phyloP scores from a whole-genome alignment of 78 protist species.

The Chrysochromulina parva region DNA sequence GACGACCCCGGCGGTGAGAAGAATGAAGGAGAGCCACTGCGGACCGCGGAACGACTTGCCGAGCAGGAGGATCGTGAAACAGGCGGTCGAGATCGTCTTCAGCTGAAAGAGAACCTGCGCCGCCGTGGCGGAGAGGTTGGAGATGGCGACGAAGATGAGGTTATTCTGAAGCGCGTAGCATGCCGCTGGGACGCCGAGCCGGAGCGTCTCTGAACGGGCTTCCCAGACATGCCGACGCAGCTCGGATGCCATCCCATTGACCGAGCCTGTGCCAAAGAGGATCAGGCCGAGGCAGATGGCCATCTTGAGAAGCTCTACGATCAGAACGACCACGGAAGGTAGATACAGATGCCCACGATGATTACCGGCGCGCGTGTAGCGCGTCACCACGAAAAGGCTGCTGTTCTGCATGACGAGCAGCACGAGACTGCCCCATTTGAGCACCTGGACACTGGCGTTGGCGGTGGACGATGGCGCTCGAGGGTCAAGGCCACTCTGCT shows the following conservation, averaged over 20 bases:
- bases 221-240: not conserved
- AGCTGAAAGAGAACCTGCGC: constrained; percentile 21
- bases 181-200: constrained; percentile 9
- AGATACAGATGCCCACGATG: not conserved
- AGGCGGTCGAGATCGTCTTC: constrained; percentile 23
- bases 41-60: not conserved
- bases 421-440: not conserved
- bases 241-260: not conserved
- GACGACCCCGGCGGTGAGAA: not conserved
- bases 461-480: too few relatives aligned
- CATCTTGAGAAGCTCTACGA: not conserved
- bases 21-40: constrained; percentile 16
- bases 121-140: not conserved
- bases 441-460: too few relatives aligned
- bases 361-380: not conserved
- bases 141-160: constrained; percentile 2
- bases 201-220: not conserved
- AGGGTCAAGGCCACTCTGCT: too few relatives aligned
- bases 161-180: constrained; percentile 40
- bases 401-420: not conserved
- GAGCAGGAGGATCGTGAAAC: not conserved
- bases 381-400: not conserved
- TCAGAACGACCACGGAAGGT: not conserved
- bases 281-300: not conserved
- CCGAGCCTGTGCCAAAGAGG: not conserved